phyloP scores from a whole-genome alignment of 176 grass and related monocot species.

The Raddia distichophylla region DNA sequence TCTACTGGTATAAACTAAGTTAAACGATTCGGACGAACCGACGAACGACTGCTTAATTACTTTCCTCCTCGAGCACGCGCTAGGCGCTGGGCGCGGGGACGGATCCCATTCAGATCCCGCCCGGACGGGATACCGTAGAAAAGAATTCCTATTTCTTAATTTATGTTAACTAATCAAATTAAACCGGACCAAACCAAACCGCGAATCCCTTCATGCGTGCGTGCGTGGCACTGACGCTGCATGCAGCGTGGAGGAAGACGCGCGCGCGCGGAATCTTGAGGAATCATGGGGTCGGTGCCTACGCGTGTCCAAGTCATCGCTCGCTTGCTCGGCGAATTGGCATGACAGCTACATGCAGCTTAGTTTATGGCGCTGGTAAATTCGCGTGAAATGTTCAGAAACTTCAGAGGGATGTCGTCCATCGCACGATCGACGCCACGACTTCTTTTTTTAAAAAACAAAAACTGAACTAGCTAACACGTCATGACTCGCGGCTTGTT shows the following conservation, averaged over 20 bases:
- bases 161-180: no score
- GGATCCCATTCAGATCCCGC: no score
- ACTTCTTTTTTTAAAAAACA: background rate
- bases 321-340: background rate
- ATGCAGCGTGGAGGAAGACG: background rate
- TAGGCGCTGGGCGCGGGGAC: no score
- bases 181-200: no score
- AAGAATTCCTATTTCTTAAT: no score
- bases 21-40: background rate
- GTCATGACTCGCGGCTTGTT: background rate
- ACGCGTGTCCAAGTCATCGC: conserved; percentile 26
- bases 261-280: background rate
- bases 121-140: no score
- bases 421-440: conserved; percentile 2
- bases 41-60: no score
- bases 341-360: background rate
- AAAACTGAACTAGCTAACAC: no score
- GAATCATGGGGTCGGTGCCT: background rate
- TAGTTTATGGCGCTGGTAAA: background rate
- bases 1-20: no score
- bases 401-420: conserved; percentile 8
- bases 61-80: no score
- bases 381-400: background rate
- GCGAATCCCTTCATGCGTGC: no score
- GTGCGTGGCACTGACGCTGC: conserved; percentile 12